These are phyloP conservation scores for Tagetes patula DNA, from an alignment of 129 eudicot species.

Conservation along the genomic window DNA sequence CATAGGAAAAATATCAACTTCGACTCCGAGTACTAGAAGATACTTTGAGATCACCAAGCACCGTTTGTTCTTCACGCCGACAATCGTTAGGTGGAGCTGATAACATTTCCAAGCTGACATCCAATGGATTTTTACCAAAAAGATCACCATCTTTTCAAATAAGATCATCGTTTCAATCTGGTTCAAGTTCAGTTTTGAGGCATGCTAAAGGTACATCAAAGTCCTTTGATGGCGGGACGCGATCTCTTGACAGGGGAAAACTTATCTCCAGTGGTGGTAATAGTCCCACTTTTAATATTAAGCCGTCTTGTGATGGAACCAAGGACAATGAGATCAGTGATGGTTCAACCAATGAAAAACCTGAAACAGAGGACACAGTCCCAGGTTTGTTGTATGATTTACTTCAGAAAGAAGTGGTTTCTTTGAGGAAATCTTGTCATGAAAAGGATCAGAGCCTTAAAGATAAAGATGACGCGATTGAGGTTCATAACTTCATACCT, in stretches of 20 bases:
- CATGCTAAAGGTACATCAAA: slow-evolving; percentile 95
- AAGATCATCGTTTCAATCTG: slow-evolving; percentile 60
- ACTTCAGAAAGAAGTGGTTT: slow-evolving; percentile 81
- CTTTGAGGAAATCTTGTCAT: slow-evolving; percentile 82
- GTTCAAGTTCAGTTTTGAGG: slow-evolving; percentile 59
- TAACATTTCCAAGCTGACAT: slow-evolving; percentile 64
- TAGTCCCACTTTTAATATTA: slow-evolving; percentile 60
- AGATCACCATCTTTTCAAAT: slow-evolving; percentile 77
- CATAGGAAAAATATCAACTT: slow-evolving; percentile 78
- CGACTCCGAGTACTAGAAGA: slow-evolving; percentile 87
- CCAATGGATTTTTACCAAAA: slow-evolving; percentile 82
- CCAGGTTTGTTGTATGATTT: slow-evolving; percentile 89
- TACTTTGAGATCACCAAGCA: slow-evolving; percentile 68
- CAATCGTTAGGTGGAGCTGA: slow-evolving; percentile 93
- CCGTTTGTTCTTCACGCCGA: slow-evolving; percentile 61
- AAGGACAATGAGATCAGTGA: slow-evolving; percentile 50
- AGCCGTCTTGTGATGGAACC: slow-evolving; percentile 56
- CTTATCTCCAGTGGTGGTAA: slow-evolving; percentile 55
- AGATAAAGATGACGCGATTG: slow-evolving; percentile 94
- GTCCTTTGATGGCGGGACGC: slow-evolving; percentile 92
- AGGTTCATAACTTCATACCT: slow-evolving; percentile 47
- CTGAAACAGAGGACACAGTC: slow-evolving; percentile 73
- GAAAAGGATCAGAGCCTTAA: slow-evolving; percentile 97
- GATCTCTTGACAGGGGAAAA: slow-evolving; percentile 85
- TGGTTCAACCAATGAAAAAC: slow-evolving; percentile 59